phyloP scores from a whole-genome alignment of 2,329 filamentous ascomycete genomes.

The Alternaria sp. region DNA sequence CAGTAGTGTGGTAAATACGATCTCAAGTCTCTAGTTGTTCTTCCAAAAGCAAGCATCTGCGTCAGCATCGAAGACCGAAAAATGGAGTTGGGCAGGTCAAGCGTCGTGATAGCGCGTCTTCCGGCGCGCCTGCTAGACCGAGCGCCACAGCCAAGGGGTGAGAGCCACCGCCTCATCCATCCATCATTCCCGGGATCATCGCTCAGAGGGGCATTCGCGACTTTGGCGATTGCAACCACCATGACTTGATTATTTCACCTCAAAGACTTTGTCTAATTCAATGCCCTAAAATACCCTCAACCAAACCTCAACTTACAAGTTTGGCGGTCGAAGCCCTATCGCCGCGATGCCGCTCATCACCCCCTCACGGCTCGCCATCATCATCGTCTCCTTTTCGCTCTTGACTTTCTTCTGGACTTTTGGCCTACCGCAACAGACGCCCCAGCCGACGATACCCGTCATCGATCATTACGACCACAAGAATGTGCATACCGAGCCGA shows the following conservation, averaged over 20 bases:
- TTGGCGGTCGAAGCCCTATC: neutral
- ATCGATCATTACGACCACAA: conserved; percentile 31
- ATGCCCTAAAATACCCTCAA: neutral
- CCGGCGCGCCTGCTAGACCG: conserved; percentile 13
- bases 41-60: neutral
- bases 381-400: conserved; percentile 34
- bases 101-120: neutral
- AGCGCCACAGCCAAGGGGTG: conserved; percentile 17
- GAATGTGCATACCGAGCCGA: conserved; percentile 26
- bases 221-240: neutral
- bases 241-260: conserved; percentile 1
- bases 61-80: neutral
- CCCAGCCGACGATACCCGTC: conserved; percentile 26
- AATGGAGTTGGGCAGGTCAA: neutral
- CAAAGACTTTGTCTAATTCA: neutral
- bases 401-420: conserved; percentile 42
- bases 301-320: neutral
- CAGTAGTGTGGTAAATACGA: neutral
- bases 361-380: conserved; percentile 39
- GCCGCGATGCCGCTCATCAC: conserved; percentile 40
- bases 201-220: conserved; percentile 11
- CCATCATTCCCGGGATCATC: neutral
- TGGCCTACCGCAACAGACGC: conserved; percentile 30
- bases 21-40: neutral
- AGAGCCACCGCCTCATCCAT: conserved; percentile 8